phyloP scores from a whole-genome alignment of 345 rosid species.

The Populus alba region DNA sequence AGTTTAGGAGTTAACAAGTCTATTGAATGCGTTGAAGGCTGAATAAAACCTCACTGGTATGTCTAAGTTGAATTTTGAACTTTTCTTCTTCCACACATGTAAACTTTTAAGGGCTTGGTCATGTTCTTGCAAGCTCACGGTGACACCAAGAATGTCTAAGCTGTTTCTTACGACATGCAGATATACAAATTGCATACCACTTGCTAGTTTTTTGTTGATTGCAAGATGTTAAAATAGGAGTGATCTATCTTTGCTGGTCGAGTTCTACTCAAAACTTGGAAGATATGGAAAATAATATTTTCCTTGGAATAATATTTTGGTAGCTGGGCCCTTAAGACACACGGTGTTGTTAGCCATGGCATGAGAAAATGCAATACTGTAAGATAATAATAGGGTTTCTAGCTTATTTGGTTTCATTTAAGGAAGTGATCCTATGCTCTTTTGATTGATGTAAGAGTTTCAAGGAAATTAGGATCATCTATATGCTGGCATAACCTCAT shows the following conservation, averaged over 20 bases:
- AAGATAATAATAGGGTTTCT: background rate
- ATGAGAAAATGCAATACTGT: too few relatives aligned
- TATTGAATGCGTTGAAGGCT: background rate
- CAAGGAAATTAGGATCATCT: background rate
- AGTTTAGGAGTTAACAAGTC: too few relatives aligned
- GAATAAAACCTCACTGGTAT: background rate
- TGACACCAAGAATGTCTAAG: background rate
- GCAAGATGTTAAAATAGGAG: background rate
- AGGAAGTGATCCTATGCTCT: background rate
- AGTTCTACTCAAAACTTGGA: background rate
- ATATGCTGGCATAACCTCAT: conserved; percentile 2
- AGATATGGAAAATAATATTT: background rate
- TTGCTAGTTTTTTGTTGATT: background rate
- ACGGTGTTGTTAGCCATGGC: background rate
- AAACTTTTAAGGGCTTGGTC: background rate
- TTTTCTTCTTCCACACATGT: background rate
- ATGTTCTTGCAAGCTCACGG: background rate
- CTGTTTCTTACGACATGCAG: too few relatives aligned
- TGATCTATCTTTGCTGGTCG: background rate
- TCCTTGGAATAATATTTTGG: background rate
- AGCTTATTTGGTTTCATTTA: background rate
- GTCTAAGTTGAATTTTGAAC: background rate
- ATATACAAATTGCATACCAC: background rate
- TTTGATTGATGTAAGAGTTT: background rate
- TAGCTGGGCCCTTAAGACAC: background rate